Evolutionary conservation across 2,329 filamentous ascomycete genomes (phyloP).

Genomic region (Trichoderma simmonsii): DNA sequence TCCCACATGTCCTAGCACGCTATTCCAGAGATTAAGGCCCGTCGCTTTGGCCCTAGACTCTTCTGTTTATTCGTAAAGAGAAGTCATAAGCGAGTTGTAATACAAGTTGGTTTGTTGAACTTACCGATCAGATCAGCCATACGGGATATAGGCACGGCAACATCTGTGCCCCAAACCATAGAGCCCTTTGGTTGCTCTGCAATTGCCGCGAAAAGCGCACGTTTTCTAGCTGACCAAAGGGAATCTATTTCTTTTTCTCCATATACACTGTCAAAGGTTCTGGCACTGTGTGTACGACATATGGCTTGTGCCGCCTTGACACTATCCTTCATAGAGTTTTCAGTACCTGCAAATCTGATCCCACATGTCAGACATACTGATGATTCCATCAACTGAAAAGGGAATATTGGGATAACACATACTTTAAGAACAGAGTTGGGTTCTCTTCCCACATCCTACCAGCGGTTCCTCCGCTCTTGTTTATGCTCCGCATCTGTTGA

Average conservation of each 20-base stretch:
- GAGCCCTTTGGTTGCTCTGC: slow-evolving; percentile 57
- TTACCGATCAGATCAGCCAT: slow-evolving; percentile 66
- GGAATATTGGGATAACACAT: background rate
- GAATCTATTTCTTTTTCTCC: slow-evolving; percentile 63
- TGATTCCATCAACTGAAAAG: background rate
- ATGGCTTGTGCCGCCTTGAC: slow-evolving; percentile 56
- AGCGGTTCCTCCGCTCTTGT: slow-evolving; percentile 57
- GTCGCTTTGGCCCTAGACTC: slow-evolving; percentile 64
- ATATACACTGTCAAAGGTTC: slow-evolving; percentile 65
- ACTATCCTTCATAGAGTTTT: slow-evolving; percentile 56
- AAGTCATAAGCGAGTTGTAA: background rate
- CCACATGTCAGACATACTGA: background rate
- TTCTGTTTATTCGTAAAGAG: slow-evolving; percentile 36
- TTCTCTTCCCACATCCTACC: slow-evolving; percentile 61
- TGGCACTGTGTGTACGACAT: slow-evolving; percentile 47
- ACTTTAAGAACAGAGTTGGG: slow-evolving; percentile 72
- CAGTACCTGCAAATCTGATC: slow-evolving; percentile 59
- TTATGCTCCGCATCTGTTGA: slow-evolving; percentile 66
- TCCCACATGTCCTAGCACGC: slow-evolving; percentile 70
- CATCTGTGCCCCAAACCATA: slow-evolving; percentile 77
- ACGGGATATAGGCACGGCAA: slow-evolving; percentile 70
- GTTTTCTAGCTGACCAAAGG: slow-evolving; percentile 73
- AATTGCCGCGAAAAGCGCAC: slow-evolving; percentile 70
- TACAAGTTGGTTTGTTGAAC: background rate
- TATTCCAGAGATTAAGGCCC: slow-evolving; percentile 59